Percentiles rank a stretch among this genome's conserved stretches.
These are phyloP conservation scores for Cystoisospora suis DNA, from an alignment of 169 alveolate genomes.

Conservation along the genomic window DNA sequence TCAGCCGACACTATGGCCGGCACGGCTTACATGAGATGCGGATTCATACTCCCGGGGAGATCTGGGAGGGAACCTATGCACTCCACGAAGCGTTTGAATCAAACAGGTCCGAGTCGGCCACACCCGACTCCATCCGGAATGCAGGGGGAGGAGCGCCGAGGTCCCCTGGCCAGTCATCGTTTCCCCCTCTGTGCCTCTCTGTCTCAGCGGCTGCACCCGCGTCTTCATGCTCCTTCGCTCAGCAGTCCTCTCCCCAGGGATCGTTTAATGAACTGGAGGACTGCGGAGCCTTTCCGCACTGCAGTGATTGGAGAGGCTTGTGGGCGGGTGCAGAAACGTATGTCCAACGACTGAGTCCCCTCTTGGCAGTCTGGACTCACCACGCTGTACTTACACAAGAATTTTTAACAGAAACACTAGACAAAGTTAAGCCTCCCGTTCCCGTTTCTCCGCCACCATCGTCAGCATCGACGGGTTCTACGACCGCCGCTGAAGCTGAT, in stretches of 20 bases:
- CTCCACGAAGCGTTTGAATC: not conserved
- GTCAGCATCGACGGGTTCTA: not conserved
- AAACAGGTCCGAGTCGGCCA: not conserved
- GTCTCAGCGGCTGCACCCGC: not conserved
- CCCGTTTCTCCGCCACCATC: not conserved
- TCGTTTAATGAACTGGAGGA: not conserved
- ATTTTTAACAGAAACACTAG: not conserved
- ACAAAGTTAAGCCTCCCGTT: not conserved
- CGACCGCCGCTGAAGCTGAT: too few species aligned
- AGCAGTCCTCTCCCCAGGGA: not conserved
- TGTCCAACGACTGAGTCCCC: conserved; percentile 25
- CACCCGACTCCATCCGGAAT: not conserved
- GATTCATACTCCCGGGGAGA: conserved; percentile 31
- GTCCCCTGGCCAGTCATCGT: too few species aligned
- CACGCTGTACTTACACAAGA: conserved; percentile 46
- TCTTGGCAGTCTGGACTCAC: conserved; percentile 52
- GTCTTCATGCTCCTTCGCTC: not conserved
- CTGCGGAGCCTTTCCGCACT: not conserved
- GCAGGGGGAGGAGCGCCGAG: too few species aligned
- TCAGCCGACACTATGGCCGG: conserved; percentile 47
- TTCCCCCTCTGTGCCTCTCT: not conserved
- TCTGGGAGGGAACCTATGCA: conserved; percentile 21
- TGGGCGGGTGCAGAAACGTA: conserved; percentile 22
- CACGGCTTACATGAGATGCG: conserved; percentile 47
- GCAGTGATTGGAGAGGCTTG: not conserved